Conservation (phyloP, 768 basidiomycete species). For the Termitomyces sp. region DNA sequence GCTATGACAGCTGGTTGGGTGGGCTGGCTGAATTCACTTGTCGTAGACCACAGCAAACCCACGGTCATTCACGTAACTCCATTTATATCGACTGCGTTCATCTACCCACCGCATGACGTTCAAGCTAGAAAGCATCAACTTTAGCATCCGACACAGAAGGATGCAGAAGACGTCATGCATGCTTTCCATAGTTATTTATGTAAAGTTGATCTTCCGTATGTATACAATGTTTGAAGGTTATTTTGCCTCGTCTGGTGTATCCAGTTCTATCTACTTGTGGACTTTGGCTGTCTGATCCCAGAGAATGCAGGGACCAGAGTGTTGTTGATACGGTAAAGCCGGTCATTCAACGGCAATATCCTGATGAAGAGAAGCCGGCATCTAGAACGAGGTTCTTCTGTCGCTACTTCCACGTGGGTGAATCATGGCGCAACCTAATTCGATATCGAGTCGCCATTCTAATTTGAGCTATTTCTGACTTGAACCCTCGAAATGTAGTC, state of each 20-base stretch:
- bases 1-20: background rate
- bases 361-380: background rate
- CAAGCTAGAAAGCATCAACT: background rate
- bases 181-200: background rate
- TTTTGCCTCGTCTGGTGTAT: background rate
- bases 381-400: background rate
- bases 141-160: conserved; percentile 3
- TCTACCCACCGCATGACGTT: background rate
- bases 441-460: background rate
- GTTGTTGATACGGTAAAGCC: background rate
- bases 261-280: background rate
- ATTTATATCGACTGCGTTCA: background rate
- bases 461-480: background rate
- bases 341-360: conserved; percentile 2
- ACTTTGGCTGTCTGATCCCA: too few relatives aligned
- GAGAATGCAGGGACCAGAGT: too few relatives aligned
- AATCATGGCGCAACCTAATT: conserved; percentile 1
- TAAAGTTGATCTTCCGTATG: background rate
- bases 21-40: too few relatives aligned
- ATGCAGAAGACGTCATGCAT: conserved; percentile 4
- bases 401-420: conserved; percentile 6
- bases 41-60: background rate
- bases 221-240: background rate
- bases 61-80: background rate
- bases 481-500: background rate